A percentile compares a stretch with the other conserved stretches of the same genome.
Evolutionary conservation across 169 alveolate genomes (phyloP).

Genomic region (Perkinsus chesapeaki): DNA sequence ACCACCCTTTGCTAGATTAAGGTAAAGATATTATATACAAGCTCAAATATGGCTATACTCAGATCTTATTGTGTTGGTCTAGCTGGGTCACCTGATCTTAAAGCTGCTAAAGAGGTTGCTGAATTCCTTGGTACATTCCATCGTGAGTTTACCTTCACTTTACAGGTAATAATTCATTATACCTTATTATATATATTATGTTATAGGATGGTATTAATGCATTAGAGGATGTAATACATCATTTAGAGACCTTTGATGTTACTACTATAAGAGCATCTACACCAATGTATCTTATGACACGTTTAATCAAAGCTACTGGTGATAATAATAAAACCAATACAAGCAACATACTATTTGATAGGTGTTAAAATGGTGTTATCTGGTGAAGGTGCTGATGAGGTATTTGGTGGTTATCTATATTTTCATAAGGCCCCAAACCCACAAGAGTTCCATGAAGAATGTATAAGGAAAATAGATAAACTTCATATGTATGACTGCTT

Average conservation of each 20-base stretch:
- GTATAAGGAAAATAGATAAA: constrained; percentile 50
- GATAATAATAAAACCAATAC: background rate
- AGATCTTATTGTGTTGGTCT: constrained; percentile 58
- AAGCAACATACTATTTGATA: constrained; percentile 24
- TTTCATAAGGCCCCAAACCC: constrained; percentile 66
- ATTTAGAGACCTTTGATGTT: constrained; percentile 72
- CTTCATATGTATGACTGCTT: constrained; percentile 60
- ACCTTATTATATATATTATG: background rate
- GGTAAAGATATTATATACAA: background rate
- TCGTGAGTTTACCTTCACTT: constrained; percentile 59
- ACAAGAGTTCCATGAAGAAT: constrained; percentile 62
- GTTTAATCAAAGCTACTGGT: constrained; percentile 23
- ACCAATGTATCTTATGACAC: constrained; percentile 65
- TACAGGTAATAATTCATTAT: constrained; percentile 28
- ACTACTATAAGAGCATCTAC: constrained; percentile 75
- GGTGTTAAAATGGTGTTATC: constrained; percentile 66
- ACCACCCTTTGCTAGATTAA: constrained; percentile 13
- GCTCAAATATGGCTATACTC: background rate
- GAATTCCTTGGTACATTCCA: constrained; percentile 63
- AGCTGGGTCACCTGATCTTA: constrained; percentile 45
- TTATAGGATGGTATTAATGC: constrained; percentile 28
- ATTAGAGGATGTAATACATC: constrained; percentile 59
- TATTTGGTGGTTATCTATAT: constrained; percentile 73
- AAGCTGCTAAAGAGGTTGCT: constrained; percentile 47
- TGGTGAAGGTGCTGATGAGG: constrained; percentile 79